phyloP scores from a whole-genome alignment of 2,329 filamentous ascomycete species.

The Verticillium nubilum region DNA sequence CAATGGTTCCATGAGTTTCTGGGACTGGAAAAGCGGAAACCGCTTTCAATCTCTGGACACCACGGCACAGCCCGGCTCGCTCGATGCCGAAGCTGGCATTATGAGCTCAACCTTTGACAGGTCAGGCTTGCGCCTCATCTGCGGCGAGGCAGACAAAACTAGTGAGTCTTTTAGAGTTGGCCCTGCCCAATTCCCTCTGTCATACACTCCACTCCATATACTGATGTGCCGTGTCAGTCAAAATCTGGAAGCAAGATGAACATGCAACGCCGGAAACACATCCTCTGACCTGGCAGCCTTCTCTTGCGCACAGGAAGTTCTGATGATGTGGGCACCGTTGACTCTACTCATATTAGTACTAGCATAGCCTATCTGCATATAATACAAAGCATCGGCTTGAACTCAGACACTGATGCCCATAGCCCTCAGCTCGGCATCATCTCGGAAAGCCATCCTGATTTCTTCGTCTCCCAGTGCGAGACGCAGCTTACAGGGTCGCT shows the following conservation, averaged over 20 bases:
- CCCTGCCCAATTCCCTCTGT: neutral
- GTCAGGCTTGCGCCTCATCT: slow-evolving; percentile 84
- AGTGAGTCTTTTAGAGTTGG: slow-evolving; percentile 53
- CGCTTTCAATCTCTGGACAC: slow-evolving; percentile 87
- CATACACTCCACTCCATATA: neutral
- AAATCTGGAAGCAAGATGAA: slow-evolving; percentile 95
- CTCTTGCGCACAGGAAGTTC: slow-evolving; percentile 70
- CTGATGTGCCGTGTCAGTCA: slow-evolving; percentile 48
- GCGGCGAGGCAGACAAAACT: slow-evolving; percentile 94
- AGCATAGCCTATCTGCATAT: neutral
- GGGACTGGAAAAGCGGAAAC: slow-evolving; percentile 98
- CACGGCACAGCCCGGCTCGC: slow-evolving; percentile 85
- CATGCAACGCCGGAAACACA: slow-evolving; percentile 86
- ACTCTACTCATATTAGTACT: neutral
- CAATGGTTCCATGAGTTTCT: slow-evolving; percentile 95
- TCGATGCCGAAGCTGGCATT: slow-evolving; percentile 91
- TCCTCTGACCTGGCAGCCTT: slow-evolving; percentile 88
- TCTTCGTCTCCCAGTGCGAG: slow-evolving; percentile 88
- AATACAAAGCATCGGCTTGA: neutral
- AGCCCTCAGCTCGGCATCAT: slow-evolving; percentile 81
- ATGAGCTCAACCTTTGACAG: slow-evolving; percentile 92
- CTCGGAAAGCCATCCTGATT: slow-evolving; percentile 78
- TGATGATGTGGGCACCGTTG: slow-evolving; percentile 26
- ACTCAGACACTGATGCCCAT: slow-evolving; percentile 51
- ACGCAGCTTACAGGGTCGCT: slow-evolving; percentile 81